Percentiles rank a stretch among this genome's conserved stretches.
Evolutionary conservation across 768 basidiomycete genomes (phyloP).

Genomic region (Russula abietina): DNA sequence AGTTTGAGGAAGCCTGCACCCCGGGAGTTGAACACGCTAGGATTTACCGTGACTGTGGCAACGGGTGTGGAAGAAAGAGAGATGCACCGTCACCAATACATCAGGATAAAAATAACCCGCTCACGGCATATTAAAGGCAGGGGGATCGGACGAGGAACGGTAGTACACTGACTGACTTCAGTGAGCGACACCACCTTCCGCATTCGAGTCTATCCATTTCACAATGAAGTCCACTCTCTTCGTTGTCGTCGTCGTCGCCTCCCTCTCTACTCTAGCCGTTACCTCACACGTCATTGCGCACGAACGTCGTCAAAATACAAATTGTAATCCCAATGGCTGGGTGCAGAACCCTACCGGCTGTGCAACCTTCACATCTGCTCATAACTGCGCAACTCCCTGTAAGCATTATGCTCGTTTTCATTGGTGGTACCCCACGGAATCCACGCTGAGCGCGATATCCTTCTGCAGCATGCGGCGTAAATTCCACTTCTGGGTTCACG

Average conservation of each 20-base stretch:
- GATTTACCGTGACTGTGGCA: neutral
- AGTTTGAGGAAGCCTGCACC: too few species aligned
- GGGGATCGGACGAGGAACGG: neutral
- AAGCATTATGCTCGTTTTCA: neutral
- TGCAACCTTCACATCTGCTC: conserved; percentile 53
- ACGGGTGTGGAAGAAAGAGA: neutral
- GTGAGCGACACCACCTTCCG: neutral
- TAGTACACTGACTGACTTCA: neutral
- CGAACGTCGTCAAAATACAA: neutral
- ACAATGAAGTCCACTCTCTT: neutral
- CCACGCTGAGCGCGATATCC: neutral
- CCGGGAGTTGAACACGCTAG: neutral
- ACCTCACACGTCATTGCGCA: neutral
- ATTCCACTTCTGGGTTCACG: conserved; percentile 43
- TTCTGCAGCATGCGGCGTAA: conserved; percentile 43
- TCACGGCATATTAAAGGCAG: neutral
- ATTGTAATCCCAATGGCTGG: neutral
- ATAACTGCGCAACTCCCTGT: conserved; percentile 47
- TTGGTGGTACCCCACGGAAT: neutral
- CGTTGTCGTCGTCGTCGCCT: neutral
- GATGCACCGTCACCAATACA: neutral
- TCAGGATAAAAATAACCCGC: neutral
- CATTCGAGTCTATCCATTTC: neutral
- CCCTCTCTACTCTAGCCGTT: neutral
- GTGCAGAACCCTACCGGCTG: conserved; percentile 46